A percentile compares a stretch with the other conserved stretches of the same genome.
phyloP scores from a whole-genome alignment of 2,329 filamentous ascomycete genomes.

The Nigrospora osmanthi region DNA sequence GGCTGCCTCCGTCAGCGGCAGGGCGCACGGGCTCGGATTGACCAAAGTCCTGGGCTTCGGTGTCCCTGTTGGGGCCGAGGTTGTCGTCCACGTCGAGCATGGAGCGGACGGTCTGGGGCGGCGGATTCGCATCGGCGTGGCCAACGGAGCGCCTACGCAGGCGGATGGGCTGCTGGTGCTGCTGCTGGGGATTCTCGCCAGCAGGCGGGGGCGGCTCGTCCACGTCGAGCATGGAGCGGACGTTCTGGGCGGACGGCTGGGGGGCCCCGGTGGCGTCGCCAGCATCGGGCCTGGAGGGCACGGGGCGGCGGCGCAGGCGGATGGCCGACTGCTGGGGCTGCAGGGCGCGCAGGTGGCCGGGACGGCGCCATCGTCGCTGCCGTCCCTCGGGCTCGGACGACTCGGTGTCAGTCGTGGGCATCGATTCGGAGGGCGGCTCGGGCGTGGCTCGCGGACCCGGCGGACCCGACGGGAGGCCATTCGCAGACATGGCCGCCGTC shows the following conservation, averaged over 20 bases:
- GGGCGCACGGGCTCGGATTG: too few relatives aligned
- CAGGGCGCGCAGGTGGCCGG: background rate
- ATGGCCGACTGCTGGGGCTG: background rate
- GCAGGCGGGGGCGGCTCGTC: background rate
- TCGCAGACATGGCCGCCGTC: too few relatives aligned
- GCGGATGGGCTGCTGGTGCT: background rate
- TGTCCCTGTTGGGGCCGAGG: background rate
- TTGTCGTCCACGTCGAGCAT: slow-evolving; percentile 2
- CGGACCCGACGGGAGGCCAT: too few relatives aligned
- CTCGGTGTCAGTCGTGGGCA: too few relatives aligned
- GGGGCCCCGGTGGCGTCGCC: background rate
- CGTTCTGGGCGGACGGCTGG: background rate
- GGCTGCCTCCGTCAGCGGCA: background rate
- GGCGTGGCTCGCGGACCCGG: too few relatives aligned
- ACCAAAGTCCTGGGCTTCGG: background rate
- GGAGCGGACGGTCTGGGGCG: background rate
- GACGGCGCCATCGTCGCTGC: too few relatives aligned
- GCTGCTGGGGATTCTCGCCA: background rate
- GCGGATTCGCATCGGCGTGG: background rate
- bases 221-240: slow-evolving; percentile 1
- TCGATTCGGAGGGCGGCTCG: too few relatives aligned
- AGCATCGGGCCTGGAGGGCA: background rate
- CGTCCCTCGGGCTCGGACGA: too few relatives aligned
- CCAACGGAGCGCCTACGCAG: background rate
- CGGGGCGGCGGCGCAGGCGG: background rate